A percentile compares a stretch with the other conserved stretches of the same genome.
Evolutionary conservation across 257 asterid species (phyloP).

Genomic region (Thymus quinquecostatus): DNA sequence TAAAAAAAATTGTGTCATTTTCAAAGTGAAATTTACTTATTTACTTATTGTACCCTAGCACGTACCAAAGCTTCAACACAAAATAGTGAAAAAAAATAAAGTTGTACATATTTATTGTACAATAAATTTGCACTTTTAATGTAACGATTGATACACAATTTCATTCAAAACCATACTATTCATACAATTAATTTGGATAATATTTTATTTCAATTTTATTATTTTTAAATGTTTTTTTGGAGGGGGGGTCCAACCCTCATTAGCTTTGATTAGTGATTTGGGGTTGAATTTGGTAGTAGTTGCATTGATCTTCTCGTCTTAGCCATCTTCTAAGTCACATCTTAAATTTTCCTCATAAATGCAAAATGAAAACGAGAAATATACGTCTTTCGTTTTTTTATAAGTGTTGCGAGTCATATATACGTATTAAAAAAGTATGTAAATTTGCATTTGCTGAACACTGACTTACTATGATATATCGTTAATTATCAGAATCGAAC

Average conservation of each 20-base stretch:
- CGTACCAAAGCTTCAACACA: conserved; percentile 1
- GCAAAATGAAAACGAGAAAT: too few species aligned
- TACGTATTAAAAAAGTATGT: too few species aligned
- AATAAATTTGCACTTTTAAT: conserved; percentile 8
- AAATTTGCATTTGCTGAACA: too few species aligned
- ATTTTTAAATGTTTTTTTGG: neutral
- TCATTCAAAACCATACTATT: neutral
- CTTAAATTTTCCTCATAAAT: neutral
- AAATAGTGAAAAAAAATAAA: neutral
- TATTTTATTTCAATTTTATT: neutral
- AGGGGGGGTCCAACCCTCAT: conserved; percentile 15
- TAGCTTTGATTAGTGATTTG: conserved; percentile 4
- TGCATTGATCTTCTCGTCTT: conserved; percentile 42
- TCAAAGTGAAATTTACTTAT: neutral
- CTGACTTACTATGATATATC: too few species aligned
- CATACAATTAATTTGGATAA: neutral
- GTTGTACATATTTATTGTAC: conserved; percentile 9
- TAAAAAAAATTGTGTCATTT: neutral
- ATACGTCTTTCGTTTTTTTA: too few species aligned
- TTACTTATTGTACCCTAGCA: neutral
- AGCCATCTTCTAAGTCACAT: conserved; percentile 40
- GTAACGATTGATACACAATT: conserved; percentile 7
- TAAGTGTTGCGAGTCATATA: too few species aligned
- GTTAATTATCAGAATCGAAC: too few species aligned
- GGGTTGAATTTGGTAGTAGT: conserved; percentile 33